Percentiles rank a stretch among this genome's conserved stretches.
Conservation (phyloP, 2,329 filamentous ascomycete species). For the Aspergillus sp. region DNA sequence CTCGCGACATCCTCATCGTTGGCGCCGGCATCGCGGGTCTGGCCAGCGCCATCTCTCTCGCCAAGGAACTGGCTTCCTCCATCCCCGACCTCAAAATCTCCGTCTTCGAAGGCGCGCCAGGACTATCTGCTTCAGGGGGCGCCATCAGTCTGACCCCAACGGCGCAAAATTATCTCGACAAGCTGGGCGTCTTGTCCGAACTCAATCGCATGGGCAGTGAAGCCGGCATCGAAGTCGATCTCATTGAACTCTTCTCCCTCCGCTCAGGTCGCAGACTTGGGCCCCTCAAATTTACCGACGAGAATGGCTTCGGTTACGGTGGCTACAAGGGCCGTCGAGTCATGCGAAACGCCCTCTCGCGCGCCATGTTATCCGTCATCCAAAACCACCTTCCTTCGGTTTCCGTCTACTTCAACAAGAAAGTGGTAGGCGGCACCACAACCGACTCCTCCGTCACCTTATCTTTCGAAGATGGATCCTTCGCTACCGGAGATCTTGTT, state of each 20-base stretch:
- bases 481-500: constrained; percentile 37
- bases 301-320: constrained; percentile 26
- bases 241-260: constrained; percentile 35
- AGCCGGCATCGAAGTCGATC: constrained; percentile 31
- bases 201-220: constrained; percentile 33
- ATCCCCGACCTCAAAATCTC: constrained; percentile 24
- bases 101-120: constrained; percentile 31
- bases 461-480: constrained; percentile 35
- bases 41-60: constrained; percentile 22
- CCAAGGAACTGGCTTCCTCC: constrained; percentile 19
- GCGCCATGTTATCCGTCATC: constrained; percentile 34
- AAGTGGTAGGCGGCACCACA: constrained; percentile 10
- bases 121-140: constrained; percentile 36
- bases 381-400: constrained; percentile 18
- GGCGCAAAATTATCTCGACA: constrained; percentile 36
- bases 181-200: constrained; percentile 35
- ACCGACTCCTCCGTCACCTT: constrained; percentile 26
- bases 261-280: constrained; percentile 35
- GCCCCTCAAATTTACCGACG: constrained; percentile 30
- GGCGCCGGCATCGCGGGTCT: constrained; percentile 28
- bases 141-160: constrained; percentile 41
- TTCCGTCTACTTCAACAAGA: constrained; percentile 11
- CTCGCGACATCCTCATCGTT: constrained; percentile 24
- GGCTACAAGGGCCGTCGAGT: constrained; percentile 35
- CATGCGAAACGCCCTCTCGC: constrained; percentile 34